Base-by-base conservation (phyloP, 2,329 filamentous ascomycete species). In the Drechslerella stenobrocha region DNA sequence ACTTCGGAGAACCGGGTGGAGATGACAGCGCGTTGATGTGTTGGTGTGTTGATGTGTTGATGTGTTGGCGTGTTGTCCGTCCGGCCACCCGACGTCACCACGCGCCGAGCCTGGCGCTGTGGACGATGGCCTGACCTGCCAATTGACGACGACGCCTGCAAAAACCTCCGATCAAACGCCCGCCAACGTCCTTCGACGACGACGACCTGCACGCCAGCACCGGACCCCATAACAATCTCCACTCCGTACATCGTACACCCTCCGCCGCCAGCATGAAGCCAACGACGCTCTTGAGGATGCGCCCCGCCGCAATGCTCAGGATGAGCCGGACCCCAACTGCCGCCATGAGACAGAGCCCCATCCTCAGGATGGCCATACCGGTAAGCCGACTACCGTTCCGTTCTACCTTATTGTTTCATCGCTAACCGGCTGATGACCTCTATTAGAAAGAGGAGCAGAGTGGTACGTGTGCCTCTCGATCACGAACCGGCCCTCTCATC, bases 381-480 rank as follows among this genome's bases (percentile, higher is more conserved):
- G 63, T 67, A 56, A 6, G 32, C 28, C 30, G 20, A 5, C 24
- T 15, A 13, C 24, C 30, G 9, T 20, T 28, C 30, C n/a, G 7
- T 44, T 56, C 30, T 26, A 6, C 13, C 13, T 8, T 7, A 28
- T 52, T 47, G 20, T 30, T 3, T n/a, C 6, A 20, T 47, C 44
- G n/a, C 55, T 56, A 60, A 59, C 24, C 3, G 13, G 18, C n/a
- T 13, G 28, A 40, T 57, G 11, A 15, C 18, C 9, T n/a, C 23
- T 4, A 58, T 20, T 48, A 73, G 72, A 73, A 73, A 56, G 64
- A 73, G 42, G 71, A 73, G 55, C 71, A 73, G 66, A 71, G 69
- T 59, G 71, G 72, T 73, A 73, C 24, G 50, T 44, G 35, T 28
- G 35, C 45, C 32, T 64, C 48, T n/a, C n/a, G 40, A 32, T 46